Percentiles rank a stretch among this genome's conserved stretches.
These are phyloP conservation scores for Rhizopogon salebrosus DNA, from an alignment of 768 basidiomycete species.

Conservation along the genomic window DNA sequence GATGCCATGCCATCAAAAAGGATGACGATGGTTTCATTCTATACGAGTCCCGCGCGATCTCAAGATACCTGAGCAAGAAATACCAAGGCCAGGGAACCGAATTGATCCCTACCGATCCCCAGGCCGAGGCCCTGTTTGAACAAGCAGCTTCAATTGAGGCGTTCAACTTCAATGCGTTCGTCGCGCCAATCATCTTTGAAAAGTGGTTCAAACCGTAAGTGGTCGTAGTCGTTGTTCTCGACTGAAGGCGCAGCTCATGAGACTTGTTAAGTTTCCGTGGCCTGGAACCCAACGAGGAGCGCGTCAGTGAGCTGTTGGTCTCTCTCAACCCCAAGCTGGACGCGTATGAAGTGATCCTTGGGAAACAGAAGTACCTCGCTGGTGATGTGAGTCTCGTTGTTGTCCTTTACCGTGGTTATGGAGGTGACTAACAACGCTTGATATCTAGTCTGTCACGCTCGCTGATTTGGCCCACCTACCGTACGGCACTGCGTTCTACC, in stretches of 20 bases:
- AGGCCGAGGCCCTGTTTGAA: constrained; percentile 27
- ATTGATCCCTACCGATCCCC: constrained; percentile 42
- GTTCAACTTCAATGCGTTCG: constrained; percentile 44
- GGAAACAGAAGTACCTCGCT: constrained; percentile 50
- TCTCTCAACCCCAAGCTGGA: constrained; percentile 35
- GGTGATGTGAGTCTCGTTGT: constrained; percentile 39
- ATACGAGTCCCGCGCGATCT: constrained; percentile 60
- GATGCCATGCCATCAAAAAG: too few species aligned
- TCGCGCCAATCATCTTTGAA: constrained; percentile 37
- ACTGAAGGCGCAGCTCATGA: not conserved
- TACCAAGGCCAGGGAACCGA: constrained; percentile 44
- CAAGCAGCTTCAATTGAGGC: constrained; percentile 41
- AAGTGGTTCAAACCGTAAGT: constrained; percentile 48
- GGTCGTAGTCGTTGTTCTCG: too few species aligned
- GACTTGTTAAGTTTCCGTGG: constrained; percentile 11
- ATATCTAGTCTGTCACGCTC: constrained; percentile 44
- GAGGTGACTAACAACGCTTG: not conserved
- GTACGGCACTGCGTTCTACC: constrained; percentile 28
- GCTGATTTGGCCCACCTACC: constrained; percentile 58
- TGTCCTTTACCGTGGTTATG: too few species aligned
- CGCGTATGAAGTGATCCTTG: constrained; percentile 48
- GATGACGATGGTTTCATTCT: constrained; percentile 61
- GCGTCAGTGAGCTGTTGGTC: constrained; percentile 7
- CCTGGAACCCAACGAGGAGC: constrained; percentile 16
- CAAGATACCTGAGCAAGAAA: constrained; percentile 52